Percentiles rank a stretch among this genome's conserved stretches.
These are phyloP conservation scores for Pyrus hybrid DNA, from an alignment of 331 rosid species.

Conservation along the genomic window DNA sequence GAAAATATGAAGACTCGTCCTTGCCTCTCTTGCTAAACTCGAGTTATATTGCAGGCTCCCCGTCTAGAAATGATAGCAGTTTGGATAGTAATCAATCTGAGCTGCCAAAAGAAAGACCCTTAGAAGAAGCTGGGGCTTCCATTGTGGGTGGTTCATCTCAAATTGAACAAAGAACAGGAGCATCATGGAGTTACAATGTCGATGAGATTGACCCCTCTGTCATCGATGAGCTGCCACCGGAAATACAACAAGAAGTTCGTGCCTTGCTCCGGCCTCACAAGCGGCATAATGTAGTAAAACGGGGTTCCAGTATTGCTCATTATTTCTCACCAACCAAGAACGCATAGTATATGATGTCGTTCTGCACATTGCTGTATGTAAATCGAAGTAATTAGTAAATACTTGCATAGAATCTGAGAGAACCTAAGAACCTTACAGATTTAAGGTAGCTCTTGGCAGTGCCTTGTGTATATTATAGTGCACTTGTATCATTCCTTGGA, in stretches of 20 bases:
- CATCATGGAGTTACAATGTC: constrained; percentile 59
- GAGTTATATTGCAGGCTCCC: constrained; percentile 21
- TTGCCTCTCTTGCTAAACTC: background rate
- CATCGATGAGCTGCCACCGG: constrained; percentile 79
- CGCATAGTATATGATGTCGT: constrained; percentile 12
- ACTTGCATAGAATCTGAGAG: background rate
- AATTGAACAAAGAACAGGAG: constrained; percentile 26
- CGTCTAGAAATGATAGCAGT: constrained; percentile 9
- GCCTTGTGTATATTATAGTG: background rate
- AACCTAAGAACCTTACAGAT: background rate
- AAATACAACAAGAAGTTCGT: constrained; percentile 64
- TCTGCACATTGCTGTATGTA: background rate
- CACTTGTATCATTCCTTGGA: too few species aligned
- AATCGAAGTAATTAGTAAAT: background rate
- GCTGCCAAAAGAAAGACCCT: constrained; percentile 13
- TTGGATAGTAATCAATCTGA: constrained; percentile 20
- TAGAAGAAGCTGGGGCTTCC: constrained; percentile 23
- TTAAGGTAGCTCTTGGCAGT: background rate
- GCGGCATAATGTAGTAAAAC: constrained; percentile 42
- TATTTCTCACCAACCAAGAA: constrained; percentile 60
- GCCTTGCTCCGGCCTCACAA: constrained; percentile 63
- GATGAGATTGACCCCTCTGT: constrained; percentile 81
- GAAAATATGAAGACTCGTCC: background rate
- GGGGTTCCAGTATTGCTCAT: constrained; percentile 58
- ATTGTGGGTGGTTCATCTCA: constrained; percentile 7